Evolutionary conservation across 768 basidiomycete species (phyloP).

Genomic region (Xerocomus potaroensis): DNA sequence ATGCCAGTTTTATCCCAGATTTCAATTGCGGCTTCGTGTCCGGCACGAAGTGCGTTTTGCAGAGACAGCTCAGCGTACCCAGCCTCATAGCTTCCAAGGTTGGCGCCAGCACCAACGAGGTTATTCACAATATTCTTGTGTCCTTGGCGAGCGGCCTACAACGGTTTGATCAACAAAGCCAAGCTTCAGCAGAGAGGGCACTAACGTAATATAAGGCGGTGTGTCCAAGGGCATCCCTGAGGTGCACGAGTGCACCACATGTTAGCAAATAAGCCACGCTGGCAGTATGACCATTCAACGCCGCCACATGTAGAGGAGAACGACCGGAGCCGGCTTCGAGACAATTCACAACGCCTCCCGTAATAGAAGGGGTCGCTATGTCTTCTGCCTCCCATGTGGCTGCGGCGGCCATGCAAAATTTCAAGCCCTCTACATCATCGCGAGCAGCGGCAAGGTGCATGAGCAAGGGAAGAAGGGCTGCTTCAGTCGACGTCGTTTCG

Average conservation of each 20-base stretch:
- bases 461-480: slow-evolving; percentile 69
- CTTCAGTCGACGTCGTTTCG: slow-evolving; percentile 67
- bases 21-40: slow-evolving; percentile 41
- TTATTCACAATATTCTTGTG: slow-evolving; percentile 56
- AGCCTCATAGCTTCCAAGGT: slow-evolving; percentile 57
- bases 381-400: slow-evolving; percentile 23
- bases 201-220: slow-evolving; percentile 80
- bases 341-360: slow-evolving; percentile 71
- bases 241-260: slow-evolving; percentile 77
- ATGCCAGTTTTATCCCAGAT: slow-evolving; percentile 58
- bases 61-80: slow-evolving; percentile 52
- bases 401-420: slow-evolving; percentile 49
- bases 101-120: slow-evolving; percentile 71
- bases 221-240: slow-evolving; percentile 75
- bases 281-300: slow-evolving; percentile 55
- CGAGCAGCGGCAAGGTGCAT: slow-evolving; percentile 74
- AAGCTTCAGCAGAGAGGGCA: background rate
- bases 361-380: slow-evolving; percentile 31
- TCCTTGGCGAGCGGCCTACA: slow-evolving; percentile 71
- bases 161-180: slow-evolving; percentile 2
- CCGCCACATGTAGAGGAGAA: slow-evolving; percentile 76
- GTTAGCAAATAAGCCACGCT: slow-evolving; percentile 50
- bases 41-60: slow-evolving; percentile 33
- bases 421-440: slow-evolving; percentile 60
- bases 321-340: slow-evolving; percentile 66